Conservation (phyloP, 371 early-diverging fungal species). For the Synchytrium microbalum region DNA sequence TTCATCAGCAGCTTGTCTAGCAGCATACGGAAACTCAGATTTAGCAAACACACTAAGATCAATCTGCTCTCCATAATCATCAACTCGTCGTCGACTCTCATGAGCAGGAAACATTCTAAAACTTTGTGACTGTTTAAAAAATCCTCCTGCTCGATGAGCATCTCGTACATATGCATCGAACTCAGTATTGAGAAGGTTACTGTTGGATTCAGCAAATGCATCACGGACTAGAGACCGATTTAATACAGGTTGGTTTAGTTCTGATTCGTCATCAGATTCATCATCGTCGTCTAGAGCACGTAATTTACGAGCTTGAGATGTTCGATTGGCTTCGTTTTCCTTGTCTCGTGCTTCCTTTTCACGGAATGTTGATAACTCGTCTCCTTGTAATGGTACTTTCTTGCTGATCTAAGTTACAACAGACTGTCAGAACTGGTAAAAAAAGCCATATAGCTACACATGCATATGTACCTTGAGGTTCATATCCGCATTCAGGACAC, state of each 20-base stretch:
- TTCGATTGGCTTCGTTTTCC: constrained; percentile 53
- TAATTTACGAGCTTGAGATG: constrained; percentile 58
- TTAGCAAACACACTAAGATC: constrained; percentile 40
- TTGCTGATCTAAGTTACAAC: constrained; percentile 26
- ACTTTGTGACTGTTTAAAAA: constrained; percentile 72
- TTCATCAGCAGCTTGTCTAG: not conserved
- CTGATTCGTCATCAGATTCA: constrained; percentile 40
- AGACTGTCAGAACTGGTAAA: too few species aligned
- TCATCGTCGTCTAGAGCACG: constrained; percentile 54
- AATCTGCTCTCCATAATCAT: constrained; percentile 93
- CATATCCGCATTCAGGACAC: constrained; percentile 40
- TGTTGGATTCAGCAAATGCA: constrained; percentile 3
- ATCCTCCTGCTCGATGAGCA: constrained; percentile 54
- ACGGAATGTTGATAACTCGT: constrained; percentile 64
- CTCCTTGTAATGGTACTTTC: constrained; percentile 79
- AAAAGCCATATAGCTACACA: not conserved
- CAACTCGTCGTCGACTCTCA: constrained; percentile 71
- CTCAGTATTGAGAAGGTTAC: constrained; percentile 15
- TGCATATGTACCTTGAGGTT: constrained; percentile 25
- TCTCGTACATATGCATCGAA: constrained; percentile 79
- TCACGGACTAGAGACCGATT: not conserved
- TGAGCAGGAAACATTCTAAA: constrained; percentile 85
- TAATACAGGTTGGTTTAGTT: constrained; percentile 14
- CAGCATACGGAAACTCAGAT: not conserved
- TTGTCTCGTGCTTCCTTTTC: constrained; percentile 39